Percentiles rank a stretch among this genome's conserved stretches.
Conservation (phyloP, 2,329 filamentous ascomycete species). For the Coniosporium uncinatum region DNA sequence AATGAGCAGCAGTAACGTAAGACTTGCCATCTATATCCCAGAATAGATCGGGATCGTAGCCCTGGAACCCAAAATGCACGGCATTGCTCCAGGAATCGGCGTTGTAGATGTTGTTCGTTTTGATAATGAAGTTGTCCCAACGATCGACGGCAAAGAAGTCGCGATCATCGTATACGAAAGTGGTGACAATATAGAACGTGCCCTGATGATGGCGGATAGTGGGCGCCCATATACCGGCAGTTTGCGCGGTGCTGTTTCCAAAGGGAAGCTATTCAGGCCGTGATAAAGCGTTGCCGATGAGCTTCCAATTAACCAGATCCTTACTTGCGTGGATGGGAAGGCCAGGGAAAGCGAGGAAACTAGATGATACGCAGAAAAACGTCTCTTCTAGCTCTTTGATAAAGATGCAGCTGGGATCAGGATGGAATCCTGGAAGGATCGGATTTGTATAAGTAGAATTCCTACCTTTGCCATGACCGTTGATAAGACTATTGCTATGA, state of each 20-base stretch:
- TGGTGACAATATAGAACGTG: conserved; percentile 33
- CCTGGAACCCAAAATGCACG: conserved; percentile 39
- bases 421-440: conserved; percentile 43
- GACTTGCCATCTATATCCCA: conserved; percentile 51
- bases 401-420: conserved; percentile 41
- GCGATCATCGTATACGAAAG: conserved; percentile 19
- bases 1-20: conserved; percentile 35
- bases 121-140: conserved; percentile 31
- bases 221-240: conserved; percentile 32
- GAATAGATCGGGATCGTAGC: conserved; percentile 49
- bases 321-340: conserved; percentile 47
- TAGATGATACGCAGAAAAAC: conserved; percentile 46
- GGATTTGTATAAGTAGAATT: conserved; percentile 27
- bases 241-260: conserved; percentile 20
- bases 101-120: conserved; percentile 34
- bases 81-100: conserved; percentile 40
- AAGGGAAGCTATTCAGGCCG: conserved; percentile 23
- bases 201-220: conserved; percentile 31
- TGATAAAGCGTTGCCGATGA: conserved; percentile 22
- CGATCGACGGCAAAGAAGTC: conserved; percentile 1
- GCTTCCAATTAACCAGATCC: conserved; percentile 44
- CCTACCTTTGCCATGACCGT: too few species aligned
- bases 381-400: conserved; percentile 31
- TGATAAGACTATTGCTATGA: too few species aligned
- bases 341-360: conserved; percentile 47